Percentiles rank a stretch among this genome's conserved stretches.
These are phyloP conservation scores for Trametes sanguinea DNA, from an alignment of 768 basidiomycete genomes.

Conservation along the genomic window DNA sequence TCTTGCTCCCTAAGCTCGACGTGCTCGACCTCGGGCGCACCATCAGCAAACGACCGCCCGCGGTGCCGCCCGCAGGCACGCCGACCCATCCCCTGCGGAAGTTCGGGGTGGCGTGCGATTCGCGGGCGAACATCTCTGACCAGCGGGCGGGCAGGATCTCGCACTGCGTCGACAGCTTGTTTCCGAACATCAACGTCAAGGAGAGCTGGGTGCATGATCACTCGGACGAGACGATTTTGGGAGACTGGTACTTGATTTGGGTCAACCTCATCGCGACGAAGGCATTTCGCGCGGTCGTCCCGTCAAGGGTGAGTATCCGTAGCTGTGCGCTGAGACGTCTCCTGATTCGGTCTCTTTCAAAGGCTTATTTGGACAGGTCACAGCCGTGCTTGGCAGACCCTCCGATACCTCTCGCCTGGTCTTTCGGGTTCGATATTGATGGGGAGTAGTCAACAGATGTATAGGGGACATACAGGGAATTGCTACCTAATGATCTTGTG, in stretches of 20 bases:
- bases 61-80: neutral
- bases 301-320: neutral
- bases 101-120: neutral
- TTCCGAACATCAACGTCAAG: constrained; percentile 5
- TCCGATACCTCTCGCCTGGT: too few species aligned
- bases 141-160: neutral
- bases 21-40: neutral
- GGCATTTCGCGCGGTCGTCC: neutral
- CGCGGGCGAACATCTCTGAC: neutral
- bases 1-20: constrained; percentile 14
- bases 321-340: too few species aligned
- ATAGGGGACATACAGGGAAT: too few species aligned
- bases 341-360: too few species aligned
- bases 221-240: neutral
- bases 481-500: too few species aligned
- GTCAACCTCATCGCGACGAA: constrained; percentile 4
- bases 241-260: constrained; percentile 14
- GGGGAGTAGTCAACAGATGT: too few species aligned
- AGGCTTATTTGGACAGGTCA: too few species aligned
- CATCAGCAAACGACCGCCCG: neutral
- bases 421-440: too few species aligned
- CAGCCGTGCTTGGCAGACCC: too few species aligned
- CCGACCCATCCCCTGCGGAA: constrained; percentile 1
- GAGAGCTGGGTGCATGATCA: neutral
- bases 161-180: constrained; percentile 6